A percentile compares a stretch with the other conserved stretches of the same genome.
phyloP scores from a whole-genome alignment of 495 filamentous ascomycete species.

The Talaromyces thailandensis region DNA sequence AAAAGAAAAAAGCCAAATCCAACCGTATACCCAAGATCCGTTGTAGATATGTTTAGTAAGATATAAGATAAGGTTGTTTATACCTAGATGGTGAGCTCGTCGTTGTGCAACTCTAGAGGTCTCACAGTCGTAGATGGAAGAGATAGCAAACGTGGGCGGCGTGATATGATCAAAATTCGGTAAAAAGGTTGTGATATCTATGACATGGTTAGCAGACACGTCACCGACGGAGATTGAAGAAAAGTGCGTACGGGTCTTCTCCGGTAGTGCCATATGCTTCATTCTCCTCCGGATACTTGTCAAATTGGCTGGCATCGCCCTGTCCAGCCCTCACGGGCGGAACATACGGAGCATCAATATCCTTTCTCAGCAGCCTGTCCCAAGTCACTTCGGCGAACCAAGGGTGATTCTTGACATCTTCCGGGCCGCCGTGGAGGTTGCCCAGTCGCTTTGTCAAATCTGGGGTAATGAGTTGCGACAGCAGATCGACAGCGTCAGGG shows the following conservation, averaged over 20 bases:
- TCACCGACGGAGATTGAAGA: background rate
- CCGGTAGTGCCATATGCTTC: constrained; percentile 76
- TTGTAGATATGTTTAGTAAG: background rate
- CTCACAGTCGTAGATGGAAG: background rate
- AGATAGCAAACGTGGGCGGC: background rate
- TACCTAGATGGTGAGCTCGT: background rate
- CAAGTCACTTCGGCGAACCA: constrained; percentile 99
- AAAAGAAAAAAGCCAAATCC: background rate
- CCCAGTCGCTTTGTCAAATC: constrained; percentile 93
- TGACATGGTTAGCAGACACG: background rate
- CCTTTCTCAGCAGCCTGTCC: constrained; percentile 86
- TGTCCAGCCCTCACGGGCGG: constrained; percentile 90
- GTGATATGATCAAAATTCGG: constrained; percentile 47
- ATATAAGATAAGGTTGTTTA: background rate
- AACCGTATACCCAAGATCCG: background rate
- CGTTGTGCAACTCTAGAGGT: background rate
- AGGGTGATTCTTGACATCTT: constrained; percentile 88
- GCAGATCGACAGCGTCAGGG: constrained; percentile 84
- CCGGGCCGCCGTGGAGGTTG: constrained; percentile 84
- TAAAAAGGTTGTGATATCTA: constrained; percentile 65
- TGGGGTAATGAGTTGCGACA: constrained; percentile 84
- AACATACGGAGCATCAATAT: constrained; percentile 97
- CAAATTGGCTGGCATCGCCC: constrained; percentile 94
- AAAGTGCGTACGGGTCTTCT: constrained; percentile 71
- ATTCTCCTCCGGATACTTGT: constrained; percentile 94